Percentiles rank a stretch among this genome's conserved stretches.
phyloP scores from a whole-genome alignment of 352 stramenopile species.

The Phytophthora cryptogea region DNA sequence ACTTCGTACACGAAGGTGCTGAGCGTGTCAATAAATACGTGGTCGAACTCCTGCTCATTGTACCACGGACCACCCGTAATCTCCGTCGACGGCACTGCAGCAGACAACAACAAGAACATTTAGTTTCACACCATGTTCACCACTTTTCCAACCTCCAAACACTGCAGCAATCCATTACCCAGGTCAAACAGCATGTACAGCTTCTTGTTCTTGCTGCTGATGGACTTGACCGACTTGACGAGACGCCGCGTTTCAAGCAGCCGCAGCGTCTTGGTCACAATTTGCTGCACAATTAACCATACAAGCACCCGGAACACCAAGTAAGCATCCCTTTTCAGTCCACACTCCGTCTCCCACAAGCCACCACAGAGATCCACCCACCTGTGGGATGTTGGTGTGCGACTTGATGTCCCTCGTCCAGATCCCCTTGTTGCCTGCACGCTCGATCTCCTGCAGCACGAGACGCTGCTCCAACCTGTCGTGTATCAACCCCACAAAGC shows the following conservation, averaged over 20 bases:
- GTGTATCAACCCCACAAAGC: constrained; percentile 21
- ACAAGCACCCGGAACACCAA: background rate
- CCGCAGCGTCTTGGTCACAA: constrained; percentile 98
- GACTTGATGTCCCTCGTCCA: constrained; percentile 99
- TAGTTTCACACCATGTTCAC: background rate
- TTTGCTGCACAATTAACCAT: constrained; percentile 64
- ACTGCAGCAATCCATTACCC: constrained; percentile 39
- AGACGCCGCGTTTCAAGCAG: constrained; percentile 95
- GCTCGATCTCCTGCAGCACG: constrained; percentile 95
- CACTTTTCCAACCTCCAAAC: background rate
- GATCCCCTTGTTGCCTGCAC: constrained; percentile 97
- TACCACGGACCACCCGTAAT: constrained; percentile 99
- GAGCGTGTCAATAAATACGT: constrained; percentile 98
- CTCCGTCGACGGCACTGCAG: constrained; percentile 94
- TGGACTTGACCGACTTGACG: constrained; percentile 99
- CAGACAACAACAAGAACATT: constrained; percentile 15
- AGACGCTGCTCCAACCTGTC: constrained; percentile 80
- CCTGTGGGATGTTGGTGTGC: constrained; percentile 96
- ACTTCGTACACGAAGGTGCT: constrained; percentile 94
- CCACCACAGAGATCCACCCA: constrained; percentile 12
- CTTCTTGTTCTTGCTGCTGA: constrained; percentile 99
- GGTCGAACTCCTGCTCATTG: constrained; percentile 98
- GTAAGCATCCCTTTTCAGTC: constrained; percentile 7
- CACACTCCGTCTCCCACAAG: background rate
- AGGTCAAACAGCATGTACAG: constrained; percentile 98